phyloP scores from a whole-genome alignment of 495 filamentous ascomycete species.

The Neurospora sp. region DNA sequence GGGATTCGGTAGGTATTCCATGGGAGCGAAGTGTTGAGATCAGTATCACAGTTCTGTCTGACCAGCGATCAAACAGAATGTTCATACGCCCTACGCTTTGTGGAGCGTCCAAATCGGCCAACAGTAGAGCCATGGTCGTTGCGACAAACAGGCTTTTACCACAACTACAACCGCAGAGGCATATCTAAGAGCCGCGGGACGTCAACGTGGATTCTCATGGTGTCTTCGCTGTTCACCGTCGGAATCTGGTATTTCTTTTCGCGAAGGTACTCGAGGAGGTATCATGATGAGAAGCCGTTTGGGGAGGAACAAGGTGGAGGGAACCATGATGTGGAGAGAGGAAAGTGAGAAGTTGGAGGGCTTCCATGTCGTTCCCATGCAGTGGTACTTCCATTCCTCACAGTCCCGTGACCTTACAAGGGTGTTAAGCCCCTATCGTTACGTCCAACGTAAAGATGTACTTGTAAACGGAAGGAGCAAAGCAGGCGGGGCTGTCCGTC shows the following conservation, averaged over 20 bases:
- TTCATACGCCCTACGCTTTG: too few species aligned
- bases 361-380: too few species aligned
- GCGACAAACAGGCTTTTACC: too few species aligned
- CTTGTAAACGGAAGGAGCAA: not conserved
- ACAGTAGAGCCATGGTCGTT: too few species aligned
- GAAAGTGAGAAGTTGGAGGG: not conserved
- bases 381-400: not conserved
- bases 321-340: not conserved
- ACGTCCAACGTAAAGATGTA: not conserved
- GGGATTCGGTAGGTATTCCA: too few species aligned
- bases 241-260: not conserved
- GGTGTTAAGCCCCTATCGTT: not conserved
- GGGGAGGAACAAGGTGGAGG: not conserved
- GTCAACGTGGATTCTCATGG: too few species aligned
- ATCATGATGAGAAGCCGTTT: not conserved
- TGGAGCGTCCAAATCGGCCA: too few species aligned
- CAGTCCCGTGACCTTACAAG: not conserved
- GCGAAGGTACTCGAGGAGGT: not conserved
- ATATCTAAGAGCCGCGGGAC: too few species aligned
- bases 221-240: not conserved
- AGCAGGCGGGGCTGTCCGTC: not conserved
- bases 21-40: too few species aligned
- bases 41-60: too few species aligned
- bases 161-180: too few species aligned
- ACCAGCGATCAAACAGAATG: too few species aligned